phyloP scores from a whole-genome alignment of 495 filamentous ascomycete genomes.

The Podospora anserina region DNA sequence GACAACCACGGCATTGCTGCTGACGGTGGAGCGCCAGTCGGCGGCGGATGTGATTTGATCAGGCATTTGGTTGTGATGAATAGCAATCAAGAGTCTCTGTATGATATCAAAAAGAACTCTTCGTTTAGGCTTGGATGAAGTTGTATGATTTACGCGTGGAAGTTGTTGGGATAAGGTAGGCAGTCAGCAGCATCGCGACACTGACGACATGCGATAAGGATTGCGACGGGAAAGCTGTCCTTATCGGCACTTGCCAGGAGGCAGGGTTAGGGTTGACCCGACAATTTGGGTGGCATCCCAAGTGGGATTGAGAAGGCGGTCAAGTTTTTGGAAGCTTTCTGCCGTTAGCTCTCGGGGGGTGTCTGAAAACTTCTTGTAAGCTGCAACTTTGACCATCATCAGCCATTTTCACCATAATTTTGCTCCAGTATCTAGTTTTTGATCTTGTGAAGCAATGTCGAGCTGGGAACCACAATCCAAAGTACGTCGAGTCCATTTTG shows the following conservation, averaged over 20 bases:
- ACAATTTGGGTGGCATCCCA: background rate
- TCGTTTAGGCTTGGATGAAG: background rate
- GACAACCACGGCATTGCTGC: slow-evolving; percentile 43
- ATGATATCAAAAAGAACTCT: background rate
- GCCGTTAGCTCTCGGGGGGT: slow-evolving; percentile 17
- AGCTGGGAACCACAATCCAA: slow-evolving; percentile 25
- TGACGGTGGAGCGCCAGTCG: slow-evolving; percentile 44
- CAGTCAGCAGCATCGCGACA: background rate
- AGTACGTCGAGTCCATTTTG: slow-evolving; percentile 13
- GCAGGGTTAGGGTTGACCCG: slow-evolving; percentile 17
- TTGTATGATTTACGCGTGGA: background rate
- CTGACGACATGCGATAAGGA: background rate
- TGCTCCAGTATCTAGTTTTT: background rate
- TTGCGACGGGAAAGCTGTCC: slow-evolving; percentile 29
- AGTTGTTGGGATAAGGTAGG: background rate
- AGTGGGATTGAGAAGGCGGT: slow-evolving; percentile 24
- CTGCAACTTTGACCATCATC: background rate
- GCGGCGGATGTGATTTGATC: slow-evolving; percentile 37
- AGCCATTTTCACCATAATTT: background rate
- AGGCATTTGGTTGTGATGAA: background rate
- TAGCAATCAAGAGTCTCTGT: background rate
- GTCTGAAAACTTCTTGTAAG: slow-evolving; percentile 11
- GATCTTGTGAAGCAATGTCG: slow-evolving; percentile 5
- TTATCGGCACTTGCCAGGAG: slow-evolving; percentile 13
- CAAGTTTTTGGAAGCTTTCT: slow-evolving; percentile 29